phyloP scores from a whole-genome alignment of 2,329 filamentous ascomycete genomes.

The Stagonosporopsis tanaceti region DNA sequence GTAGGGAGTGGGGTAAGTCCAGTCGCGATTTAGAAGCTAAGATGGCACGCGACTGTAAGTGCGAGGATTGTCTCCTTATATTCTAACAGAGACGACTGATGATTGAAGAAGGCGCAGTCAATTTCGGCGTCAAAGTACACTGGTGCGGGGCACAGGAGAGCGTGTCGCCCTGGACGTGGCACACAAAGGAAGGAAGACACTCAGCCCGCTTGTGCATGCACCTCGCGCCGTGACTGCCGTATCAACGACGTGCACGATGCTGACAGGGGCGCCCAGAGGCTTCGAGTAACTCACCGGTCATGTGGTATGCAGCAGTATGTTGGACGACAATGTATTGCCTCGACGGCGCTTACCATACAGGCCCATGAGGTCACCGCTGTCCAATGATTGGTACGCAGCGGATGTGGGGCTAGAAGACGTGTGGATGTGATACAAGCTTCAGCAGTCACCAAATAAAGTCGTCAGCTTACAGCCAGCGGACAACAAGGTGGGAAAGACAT shows the following conservation, averaged over 20 bases:
- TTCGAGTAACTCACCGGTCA: constrained; percentile 10
- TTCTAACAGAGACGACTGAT: constrained; percentile 2
- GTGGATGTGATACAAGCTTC: neutral
- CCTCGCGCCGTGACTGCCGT: constrained; percentile 7
- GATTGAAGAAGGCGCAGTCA: constrained; percentile 12
- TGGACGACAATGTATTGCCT: constrained; percentile 4
- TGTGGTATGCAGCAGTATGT: neutral
- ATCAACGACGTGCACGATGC: constrained; percentile 19
- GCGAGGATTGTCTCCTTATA: neutral
- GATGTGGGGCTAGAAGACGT: neutral
- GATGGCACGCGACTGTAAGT: neutral
- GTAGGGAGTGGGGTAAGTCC: constrained; percentile 7
- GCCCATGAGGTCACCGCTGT: neutral
- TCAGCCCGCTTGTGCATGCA: constrained; percentile 15
- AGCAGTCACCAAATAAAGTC: neutral
- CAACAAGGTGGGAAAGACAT: too few relatives aligned
- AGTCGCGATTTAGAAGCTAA: neutral
- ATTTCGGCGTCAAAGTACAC: constrained; percentile 3
- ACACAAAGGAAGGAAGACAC: constrained; percentile 14
- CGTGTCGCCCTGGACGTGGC: constrained; percentile 15
- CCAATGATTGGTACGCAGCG: neutral
- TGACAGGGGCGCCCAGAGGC: constrained; percentile 9
- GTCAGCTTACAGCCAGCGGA: neutral
- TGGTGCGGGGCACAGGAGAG: constrained; percentile 18
- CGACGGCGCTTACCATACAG: constrained; percentile 5